Conservation (phyloP, 106 monocot species). For the Acorus gramineus region DNA sequence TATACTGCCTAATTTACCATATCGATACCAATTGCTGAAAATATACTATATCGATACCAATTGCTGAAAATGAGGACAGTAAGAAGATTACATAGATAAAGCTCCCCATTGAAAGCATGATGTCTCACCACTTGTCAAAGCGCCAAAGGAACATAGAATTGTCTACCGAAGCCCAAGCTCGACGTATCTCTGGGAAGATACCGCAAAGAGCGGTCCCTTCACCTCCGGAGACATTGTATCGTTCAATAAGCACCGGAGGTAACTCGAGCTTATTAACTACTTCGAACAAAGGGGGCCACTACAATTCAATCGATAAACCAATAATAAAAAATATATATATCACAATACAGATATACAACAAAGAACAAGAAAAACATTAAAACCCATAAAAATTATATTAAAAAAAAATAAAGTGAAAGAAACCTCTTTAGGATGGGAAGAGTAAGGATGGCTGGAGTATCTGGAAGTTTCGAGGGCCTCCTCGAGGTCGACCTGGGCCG, state of each 20-base stretch:
- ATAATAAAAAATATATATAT: not conserved
- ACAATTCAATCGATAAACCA: constrained; percentile 2
- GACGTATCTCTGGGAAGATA: constrained; percentile 77
- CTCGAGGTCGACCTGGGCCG: constrained; percentile 72
- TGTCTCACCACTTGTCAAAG: constrained; percentile 78
- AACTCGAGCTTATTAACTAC: constrained; percentile 65
- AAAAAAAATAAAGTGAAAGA: too few relatives aligned
- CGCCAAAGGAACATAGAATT: constrained; percentile 93
- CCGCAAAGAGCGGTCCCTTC: constrained; percentile 99
- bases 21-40: too few relatives aligned
- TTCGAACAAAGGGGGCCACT: constrained; percentile 93
- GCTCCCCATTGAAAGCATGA: too few relatives aligned
- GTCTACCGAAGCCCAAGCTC: constrained; percentile 97
- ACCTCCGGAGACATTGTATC: constrained; percentile 71
- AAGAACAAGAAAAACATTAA: not conserved
- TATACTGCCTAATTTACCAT: too few relatives aligned
- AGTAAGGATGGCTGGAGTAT: constrained; percentile 82
- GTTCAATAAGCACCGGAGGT: constrained; percentile 67
- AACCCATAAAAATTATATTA: not conserved
- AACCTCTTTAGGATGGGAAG: constrained; percentile 42
- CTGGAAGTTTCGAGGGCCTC: constrained; percentile 82
- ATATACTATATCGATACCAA: too few relatives aligned
- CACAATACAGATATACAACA: not conserved
- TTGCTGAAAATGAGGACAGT: not conserved
- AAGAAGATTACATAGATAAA: not conserved